These are phyloP conservation scores for Tripterygium wilfordii DNA, from an alignment of 177 flowering plant species.

Conservation along the genomic window DNA sequence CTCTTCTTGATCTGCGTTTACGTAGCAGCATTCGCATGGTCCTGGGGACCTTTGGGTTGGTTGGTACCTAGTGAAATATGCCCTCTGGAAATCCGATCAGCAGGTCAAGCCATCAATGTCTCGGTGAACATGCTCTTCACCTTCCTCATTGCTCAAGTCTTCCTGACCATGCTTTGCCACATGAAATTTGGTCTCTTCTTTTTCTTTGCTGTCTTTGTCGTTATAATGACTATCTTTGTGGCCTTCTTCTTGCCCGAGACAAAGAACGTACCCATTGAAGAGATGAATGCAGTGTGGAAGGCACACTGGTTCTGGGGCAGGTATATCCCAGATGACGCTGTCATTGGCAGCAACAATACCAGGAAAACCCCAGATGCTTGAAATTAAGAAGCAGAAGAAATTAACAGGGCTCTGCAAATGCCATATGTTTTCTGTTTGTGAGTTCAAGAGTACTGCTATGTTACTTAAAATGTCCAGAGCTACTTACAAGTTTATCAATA, in stretches of 20 bases:
- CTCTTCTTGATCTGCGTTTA: constrained; percentile 2
- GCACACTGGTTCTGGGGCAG: neutral
- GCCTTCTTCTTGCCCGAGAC: constrained; percentile 6
- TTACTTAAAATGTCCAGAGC: too few species aligned
- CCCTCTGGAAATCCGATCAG: constrained; percentile 11
- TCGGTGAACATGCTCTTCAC: constrained; percentile 33
- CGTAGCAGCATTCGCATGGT: constrained; percentile 10
- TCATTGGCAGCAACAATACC: too few species aligned
- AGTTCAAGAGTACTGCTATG: too few species aligned
- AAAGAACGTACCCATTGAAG: neutral
- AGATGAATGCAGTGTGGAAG: neutral
- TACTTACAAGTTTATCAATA: too few species aligned
- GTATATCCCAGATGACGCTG: neutral
- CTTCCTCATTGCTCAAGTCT: constrained; percentile 25
- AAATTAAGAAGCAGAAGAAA: too few species aligned
- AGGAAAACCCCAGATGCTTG: too few species aligned
- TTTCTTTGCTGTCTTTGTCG: constrained; percentile 28
- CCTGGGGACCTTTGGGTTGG: constrained; percentile 8
- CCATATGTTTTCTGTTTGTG: too few species aligned
- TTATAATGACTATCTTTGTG: constrained; percentile 25
- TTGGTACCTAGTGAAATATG: constrained; percentile 8
- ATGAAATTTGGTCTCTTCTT: constrained; percentile 25
- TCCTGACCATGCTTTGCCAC: constrained; percentile 28
- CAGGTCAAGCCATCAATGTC: constrained; percentile 16
- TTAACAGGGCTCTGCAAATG: too few species aligned